Base-by-base conservation (phyloP, 2,329 filamentous ascomycete genomes). In the Talaromyces sp. region DNA sequence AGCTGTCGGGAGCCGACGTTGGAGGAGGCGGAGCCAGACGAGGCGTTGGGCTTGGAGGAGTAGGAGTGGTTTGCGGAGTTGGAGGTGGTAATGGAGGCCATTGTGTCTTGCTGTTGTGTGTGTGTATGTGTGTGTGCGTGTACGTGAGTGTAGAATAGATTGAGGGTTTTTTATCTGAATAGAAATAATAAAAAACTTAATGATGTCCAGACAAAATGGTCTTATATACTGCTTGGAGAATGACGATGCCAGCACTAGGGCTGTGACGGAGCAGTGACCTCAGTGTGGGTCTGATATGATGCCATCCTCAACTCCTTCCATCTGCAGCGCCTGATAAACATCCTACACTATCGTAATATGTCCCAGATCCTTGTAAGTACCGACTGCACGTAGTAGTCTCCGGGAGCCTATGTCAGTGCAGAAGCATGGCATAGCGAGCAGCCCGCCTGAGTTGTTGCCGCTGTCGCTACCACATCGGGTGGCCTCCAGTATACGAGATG, bases 1-100 rank as follows among this genome's bases (percentile, higher is more conserved):
- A 92, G 80, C 67, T 79, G 76, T 68, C 79, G 72, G 75, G 81
- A 84, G 70, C 91, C 91, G 74, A 94, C 90, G 74, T 83, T 89
- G 65, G 89, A 91, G 64, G 56, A 37, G 25, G 61, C 65, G 19
- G 65, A 54, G 39, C 65, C 61, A 9, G 61, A 37, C 27, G 27
- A 31, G 27, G 27, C 22, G 22, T 22, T 22, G 22, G 22, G 22
- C 22, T 22, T 22, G 22, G 22, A 22, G 22, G 22, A 22, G 22
- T 22, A 22, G 22, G 22, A 22, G 22, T 22, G 22, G 22, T 22
- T 22, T 1, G 22, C 22, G 22, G 22, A 22, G 22, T 22, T 22
- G 22, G 22, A 22, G 22, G 22, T 22, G 22, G 22, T 22, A 2
- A 22, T 22, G 22, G 22, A 22, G 22, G 22, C 22, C 22, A 22